A percentile compares a stretch with the other conserved stretches of the same genome.
These are phyloP conservation scores for Fusarium vanettenii DNA, from an alignment of 2,329 filamentous ascomycete species.

Conservation along the genomic window DNA sequence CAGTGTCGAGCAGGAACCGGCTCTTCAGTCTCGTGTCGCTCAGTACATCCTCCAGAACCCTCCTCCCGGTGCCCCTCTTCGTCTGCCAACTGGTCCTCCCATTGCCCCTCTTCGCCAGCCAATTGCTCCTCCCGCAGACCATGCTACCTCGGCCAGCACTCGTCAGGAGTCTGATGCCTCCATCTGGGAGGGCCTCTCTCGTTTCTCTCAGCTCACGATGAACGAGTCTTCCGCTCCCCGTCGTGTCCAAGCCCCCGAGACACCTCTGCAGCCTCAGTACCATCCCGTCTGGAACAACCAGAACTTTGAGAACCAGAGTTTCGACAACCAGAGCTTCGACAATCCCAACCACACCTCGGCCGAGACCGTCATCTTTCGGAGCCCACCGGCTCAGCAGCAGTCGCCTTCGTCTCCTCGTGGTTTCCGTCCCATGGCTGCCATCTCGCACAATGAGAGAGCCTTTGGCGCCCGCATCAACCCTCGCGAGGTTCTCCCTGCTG, in stretches of 20 bases:
- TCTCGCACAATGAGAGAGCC: constrained; percentile 7
- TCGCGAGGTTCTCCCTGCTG: neutral
- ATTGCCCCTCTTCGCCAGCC: neutral
- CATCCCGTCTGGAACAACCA: constrained; percentile 7
- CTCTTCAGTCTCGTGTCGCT: neutral
- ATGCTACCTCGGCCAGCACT: neutral
- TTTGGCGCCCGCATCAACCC: neutral
- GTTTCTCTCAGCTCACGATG: constrained; percentile 9
- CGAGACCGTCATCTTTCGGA: neutral
- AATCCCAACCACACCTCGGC: neutral
- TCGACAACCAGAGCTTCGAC: neutral
- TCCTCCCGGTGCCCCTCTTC: neutral
- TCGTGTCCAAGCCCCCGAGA: neutral
- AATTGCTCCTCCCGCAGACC: neutral
- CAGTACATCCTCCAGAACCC: neutral
- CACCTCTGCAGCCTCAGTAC: neutral
- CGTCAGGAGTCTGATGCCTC: neutral
- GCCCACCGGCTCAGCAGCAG: neutral
- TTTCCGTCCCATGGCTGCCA: constrained; percentile 40
- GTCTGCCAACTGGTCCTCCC: neutral
- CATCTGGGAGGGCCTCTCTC: constrained; percentile 23
- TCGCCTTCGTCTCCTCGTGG: constrained; percentile 9
- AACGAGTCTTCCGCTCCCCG: neutral
- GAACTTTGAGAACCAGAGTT: neutral
- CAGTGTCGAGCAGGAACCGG: neutral